Evolutionary conservation across 768 basidiomycete species (phyloP), one percentile per base, ranked within the genome.

Genomic region (Kwoniella europaea): DNA sequence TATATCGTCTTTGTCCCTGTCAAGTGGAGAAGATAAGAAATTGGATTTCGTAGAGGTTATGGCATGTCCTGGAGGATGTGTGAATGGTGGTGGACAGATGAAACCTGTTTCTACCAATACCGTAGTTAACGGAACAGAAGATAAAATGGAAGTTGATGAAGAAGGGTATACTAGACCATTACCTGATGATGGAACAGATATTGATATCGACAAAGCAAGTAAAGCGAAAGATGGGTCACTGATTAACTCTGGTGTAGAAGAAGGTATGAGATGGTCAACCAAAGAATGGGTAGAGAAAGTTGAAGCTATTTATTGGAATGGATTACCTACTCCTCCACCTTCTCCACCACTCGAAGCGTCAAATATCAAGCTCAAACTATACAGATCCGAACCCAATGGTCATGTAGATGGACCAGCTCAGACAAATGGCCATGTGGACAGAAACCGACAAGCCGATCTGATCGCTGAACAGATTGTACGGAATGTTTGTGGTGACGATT

Each of bases 41-140:
- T 52, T 82, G 42, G 82, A 83, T 65, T 84, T 77, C 65, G 79
- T 81, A 18, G 80, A 84, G 66, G 80, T 99, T 72, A 98, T 99
- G 97, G 97, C 97, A 43, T 99, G 97, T 85, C 97, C 97, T 0
- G 90, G 91, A 0, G 97, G 97, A 18, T 98, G 97, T 82, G 93
- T 97, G 53, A 98, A 98, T 81, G 97, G 97, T 9, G 97, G 96
- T 22, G 97, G 97, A 5, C 97, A 98, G 85, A 81, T 84, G 76
- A 84, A 84, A 67, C 82, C 84, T 42, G 71, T 70, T 13, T 52
- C 63, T 1, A 27, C 63, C 2, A 35, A 18, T 20, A 24, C 29
- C 18, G 64, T 61, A 3, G 27, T 27, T 7, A 41, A 54, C 20
- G 65, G 67, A 44, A 55, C 22, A 13, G 42, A 71, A 29, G 56